Conservation (phyloP, 2,329 filamentous ascomycete genomes). For the Botrytis pseudocinerea region DNA sequence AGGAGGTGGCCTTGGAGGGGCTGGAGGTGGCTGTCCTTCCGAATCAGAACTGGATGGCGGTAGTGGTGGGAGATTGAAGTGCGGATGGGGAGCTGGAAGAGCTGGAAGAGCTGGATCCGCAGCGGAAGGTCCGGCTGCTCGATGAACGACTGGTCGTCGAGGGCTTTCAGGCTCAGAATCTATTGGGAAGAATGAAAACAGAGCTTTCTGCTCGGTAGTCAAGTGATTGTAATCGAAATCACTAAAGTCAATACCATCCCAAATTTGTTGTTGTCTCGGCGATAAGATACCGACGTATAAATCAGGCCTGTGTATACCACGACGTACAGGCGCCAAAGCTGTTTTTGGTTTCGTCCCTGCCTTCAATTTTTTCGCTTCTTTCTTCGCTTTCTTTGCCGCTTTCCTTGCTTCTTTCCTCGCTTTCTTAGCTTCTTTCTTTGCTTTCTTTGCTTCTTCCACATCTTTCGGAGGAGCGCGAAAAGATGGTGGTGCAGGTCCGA, state of each 20-base stretch:
- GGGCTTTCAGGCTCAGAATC: slow-evolving; percentile 7
- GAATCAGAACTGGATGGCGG: neutral
- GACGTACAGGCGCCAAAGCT: neutral
- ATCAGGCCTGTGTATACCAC: slow-evolving; percentile 4
- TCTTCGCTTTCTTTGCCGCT: neutral
- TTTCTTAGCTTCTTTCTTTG: neutral
- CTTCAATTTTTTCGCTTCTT: neutral
- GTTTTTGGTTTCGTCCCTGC: neutral
- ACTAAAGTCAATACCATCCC: slow-evolving; percentile 13
- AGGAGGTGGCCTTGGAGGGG: neutral
- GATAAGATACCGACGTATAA: slow-evolving; percentile 8
- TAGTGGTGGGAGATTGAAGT: neutral
- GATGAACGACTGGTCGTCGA: neutral
- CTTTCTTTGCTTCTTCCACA: neutral
- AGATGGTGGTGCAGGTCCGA: neutral
- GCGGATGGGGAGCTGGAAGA: neutral
- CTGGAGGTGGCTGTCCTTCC: neutral
- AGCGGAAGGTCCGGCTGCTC: neutral
- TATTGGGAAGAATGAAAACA: slow-evolving; percentile 16
- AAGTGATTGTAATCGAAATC: slow-evolving; percentile 13
- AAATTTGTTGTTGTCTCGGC: neutral
- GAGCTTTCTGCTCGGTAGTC: neutral
- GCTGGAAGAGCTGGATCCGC: neutral
- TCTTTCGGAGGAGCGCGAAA: neutral
- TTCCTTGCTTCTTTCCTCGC: neutral